phyloP scores from a whole-genome alignment of 108 stramenopile species.

The Skeletonema marinoi region DNA sequence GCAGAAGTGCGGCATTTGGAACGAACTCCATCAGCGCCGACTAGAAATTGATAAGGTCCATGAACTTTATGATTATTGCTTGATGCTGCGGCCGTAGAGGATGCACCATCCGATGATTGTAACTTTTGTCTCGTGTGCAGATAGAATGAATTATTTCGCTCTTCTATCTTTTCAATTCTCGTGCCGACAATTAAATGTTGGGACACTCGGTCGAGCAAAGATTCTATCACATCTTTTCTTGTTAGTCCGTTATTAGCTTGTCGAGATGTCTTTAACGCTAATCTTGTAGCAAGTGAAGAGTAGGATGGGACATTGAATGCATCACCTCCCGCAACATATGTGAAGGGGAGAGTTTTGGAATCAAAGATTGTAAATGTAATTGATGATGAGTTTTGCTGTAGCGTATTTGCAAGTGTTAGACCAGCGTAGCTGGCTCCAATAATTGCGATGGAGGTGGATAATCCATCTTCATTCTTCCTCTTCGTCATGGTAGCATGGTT shows the following conservation, averaged over 20 bases:
- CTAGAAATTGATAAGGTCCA: conserved; percentile 33
- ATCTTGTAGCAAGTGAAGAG: neutral
- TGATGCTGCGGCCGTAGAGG: neutral
- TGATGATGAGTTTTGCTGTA: conserved; percentile 7
- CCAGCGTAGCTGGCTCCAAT: conserved; percentile 44
- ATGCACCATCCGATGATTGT: neutral
- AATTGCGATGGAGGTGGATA: conserved; percentile 6
- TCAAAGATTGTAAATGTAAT: conserved; percentile 27
- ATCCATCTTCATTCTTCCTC: neutral
- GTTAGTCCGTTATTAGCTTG: neutral
- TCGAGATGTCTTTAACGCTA: neutral
- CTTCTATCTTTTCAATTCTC: conserved; percentile 10
- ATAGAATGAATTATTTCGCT: neutral
- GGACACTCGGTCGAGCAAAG: conserved; percentile 1
- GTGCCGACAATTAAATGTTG: conserved; percentile 1
- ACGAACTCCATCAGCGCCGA: conserved; percentile 44
- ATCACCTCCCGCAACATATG: conserved; percentile 27
- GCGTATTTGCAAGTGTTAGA: conserved; percentile 22
- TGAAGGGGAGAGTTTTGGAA: conserved; percentile 21
- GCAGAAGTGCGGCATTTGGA: conserved; percentile 8
- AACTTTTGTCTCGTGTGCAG: conserved; percentile 7
- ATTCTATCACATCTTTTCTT: conserved; percentile 23
- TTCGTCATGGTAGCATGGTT: neutral
- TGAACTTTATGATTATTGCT: conserved; percentile 3
- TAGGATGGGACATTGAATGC: conserved; percentile 28